These are phyloP conservation scores for Aspergillus phoenicis DNA, from an alignment of 2,329 filamentous ascomycete species.

Conservation along the genomic window DNA sequence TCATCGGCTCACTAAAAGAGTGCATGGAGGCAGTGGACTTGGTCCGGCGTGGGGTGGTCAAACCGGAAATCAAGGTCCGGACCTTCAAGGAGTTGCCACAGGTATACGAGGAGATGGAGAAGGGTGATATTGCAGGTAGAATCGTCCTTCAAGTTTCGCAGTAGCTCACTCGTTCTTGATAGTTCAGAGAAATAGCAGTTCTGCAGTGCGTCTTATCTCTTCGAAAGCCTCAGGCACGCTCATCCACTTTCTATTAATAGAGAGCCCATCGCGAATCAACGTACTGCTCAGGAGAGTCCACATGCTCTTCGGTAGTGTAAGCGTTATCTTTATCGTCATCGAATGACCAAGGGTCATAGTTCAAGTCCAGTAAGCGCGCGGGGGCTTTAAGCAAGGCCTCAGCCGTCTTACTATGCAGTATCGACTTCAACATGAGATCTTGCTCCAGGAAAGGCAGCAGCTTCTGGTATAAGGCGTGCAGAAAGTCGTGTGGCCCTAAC, in stretches of 20 bases:
- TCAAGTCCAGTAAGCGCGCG: constrained; percentile 17
- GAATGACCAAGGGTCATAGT: neutral
- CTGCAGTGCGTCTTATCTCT: neutral
- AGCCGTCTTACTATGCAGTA: constrained; percentile 32
- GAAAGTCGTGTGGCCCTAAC: constrained; percentile 31
- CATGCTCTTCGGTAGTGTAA: neutral
- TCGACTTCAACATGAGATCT: constrained; percentile 29
- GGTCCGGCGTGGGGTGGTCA: constrained; percentile 46
- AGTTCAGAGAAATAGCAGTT: neutral
- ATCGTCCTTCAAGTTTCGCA: constrained; percentile 47
- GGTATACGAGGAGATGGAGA: constrained; percentile 51
- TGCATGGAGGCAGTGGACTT: constrained; percentile 51
- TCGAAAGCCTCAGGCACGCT: neutral
- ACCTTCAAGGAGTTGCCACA: constrained; percentile 45
- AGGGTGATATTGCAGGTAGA: constrained; percentile 46
- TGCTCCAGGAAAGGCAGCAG: constrained; percentile 32
- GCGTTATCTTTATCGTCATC: neutral
- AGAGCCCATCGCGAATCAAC: neutral
- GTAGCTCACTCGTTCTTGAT: neutral
- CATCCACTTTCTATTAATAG: neutral
- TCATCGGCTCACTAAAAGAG: constrained; percentile 50
- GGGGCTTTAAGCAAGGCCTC: constrained; percentile 31
- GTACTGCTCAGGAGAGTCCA: constrained; percentile 8
- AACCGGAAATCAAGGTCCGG: constrained; percentile 46
- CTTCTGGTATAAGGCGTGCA: constrained; percentile 36